Evolutionary conservation across 352 stramenopile genomes (phyloP).

Genomic region (Pythium aphanidermatum): DNA sequence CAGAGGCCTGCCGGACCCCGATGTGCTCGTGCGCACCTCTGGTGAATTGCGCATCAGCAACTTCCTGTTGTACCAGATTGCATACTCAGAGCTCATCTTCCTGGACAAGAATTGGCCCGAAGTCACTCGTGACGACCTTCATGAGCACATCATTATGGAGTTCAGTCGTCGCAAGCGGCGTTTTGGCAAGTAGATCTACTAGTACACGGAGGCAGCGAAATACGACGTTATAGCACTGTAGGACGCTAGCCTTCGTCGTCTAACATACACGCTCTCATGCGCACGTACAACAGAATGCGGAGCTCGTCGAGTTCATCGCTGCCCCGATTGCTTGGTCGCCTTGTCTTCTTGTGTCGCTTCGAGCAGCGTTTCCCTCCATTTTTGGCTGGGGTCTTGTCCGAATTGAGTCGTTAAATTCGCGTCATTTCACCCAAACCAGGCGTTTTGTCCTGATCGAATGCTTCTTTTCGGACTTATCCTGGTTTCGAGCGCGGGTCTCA

Average conservation of each 20-base stretch:
- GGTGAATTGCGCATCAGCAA: constrained; percentile 95
- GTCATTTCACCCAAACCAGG: not conserved
- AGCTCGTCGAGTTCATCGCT: too few relatives aligned
- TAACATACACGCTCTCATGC: too few relatives aligned
- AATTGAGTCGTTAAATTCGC: not conserved
- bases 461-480: constrained; percentile 2
- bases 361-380: constrained; percentile 19
- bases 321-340: too few relatives aligned
- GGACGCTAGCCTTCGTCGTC: too few relatives aligned
- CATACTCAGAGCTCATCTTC: constrained; percentile 95
- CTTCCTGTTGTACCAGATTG: constrained; percentile 95
- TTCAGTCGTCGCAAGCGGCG: constrained; percentile 85
- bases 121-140: constrained; percentile 80
- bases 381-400: not conserved
- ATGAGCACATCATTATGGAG: constrained; percentile 74
- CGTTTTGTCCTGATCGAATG: constrained; percentile 3
- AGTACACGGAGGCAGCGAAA: not conserved
- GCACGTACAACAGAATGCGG: too few relatives aligned
- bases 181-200: constrained; percentile 79
- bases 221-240: not conserved
- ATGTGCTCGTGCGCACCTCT: constrained; percentile 94
- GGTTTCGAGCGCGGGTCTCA: constrained; percentile 3
- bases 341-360: not conserved
- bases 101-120: constrained; percentile 95
- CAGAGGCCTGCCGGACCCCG: constrained; percentile 86